Base-by-base conservation (phyloP, 352 stramenopile genomes). In the Globisporangium middletonii region DNA sequence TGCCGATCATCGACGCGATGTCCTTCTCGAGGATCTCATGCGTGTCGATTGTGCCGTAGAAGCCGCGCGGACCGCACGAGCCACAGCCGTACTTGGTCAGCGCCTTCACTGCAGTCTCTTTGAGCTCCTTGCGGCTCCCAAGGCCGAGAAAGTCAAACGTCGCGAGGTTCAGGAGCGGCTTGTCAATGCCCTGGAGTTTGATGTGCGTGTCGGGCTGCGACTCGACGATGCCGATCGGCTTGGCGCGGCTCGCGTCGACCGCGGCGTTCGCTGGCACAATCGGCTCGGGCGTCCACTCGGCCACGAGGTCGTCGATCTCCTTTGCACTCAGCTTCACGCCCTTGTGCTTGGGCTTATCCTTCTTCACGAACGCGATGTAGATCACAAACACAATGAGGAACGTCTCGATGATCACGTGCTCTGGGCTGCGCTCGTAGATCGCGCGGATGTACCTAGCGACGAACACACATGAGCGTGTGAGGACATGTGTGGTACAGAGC, bases 361-460 rank as follows among this genome's bases (percentile, higher is more conserved):
- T 81, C 71, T 93, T 93, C 50, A 91, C 67, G 35, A 98, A 76
- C 12, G 97, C 79, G 59, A 99, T 91, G 74, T 96, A 97, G 27
- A 98, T 65, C 51, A 98, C 93, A 61, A 98, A 97, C 23, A 92
- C 72, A 46, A 99, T 96, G n/a, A 99, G 75, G 28, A 97, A 90
- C 37, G 96, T 99, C 84, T 99, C 96, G 46, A 99, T 95, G 46
- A 98, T 88, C 44, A 99, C 95, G 65, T 99, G 96, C 59, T 98
- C 75, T 3, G 95, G 95, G 50, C 73, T 88, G 58, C 82, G 79
- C 60, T 81, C 71, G 67, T 91, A 94, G 63, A 94, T 89, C 56
- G 75, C 77, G 65, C 64, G 77, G 46, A 94, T 90, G 68, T 93
- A 87, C 49, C 72, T 80, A 12, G 55, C 30, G 27, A 45, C 30